Evolutionary conservation across 2,329 filamentous ascomycete genomes (phyloP).

Genomic region (Neophaeococcomyces mojaviensis): DNA sequence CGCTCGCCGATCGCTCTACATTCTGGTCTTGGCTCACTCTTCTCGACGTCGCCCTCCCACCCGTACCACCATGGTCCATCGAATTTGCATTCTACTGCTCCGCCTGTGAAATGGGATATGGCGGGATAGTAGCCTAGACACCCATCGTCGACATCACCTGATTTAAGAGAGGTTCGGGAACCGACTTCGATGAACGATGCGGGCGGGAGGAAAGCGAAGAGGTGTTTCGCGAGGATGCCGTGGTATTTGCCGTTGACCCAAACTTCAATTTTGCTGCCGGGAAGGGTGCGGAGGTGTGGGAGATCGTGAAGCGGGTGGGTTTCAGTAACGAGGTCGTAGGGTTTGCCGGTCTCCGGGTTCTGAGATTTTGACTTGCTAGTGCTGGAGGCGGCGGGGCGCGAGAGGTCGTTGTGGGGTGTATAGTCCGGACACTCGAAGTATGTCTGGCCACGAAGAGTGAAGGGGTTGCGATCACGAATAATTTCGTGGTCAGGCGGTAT

Average conservation of each 20-base stretch:
- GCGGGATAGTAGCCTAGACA: slow-evolving; percentile 94
- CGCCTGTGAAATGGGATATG: slow-evolving; percentile 84
- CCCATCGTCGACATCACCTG: slow-evolving; percentile 61
- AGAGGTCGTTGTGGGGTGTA: slow-evolving; percentile 77
- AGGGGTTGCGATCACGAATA: slow-evolving; percentile 88
- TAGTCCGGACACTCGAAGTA: slow-evolving; percentile 81
- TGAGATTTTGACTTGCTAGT: slow-evolving; percentile 36
- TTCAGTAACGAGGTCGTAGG: slow-evolving; percentile 26
- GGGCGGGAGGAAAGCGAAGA: slow-evolving; percentile 85
- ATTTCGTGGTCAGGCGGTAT: slow-evolving; percentile 51
- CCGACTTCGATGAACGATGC: slow-evolving; percentile 61
- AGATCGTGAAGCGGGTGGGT: slow-evolving; percentile 54
- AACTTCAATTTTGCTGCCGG: slow-evolving; percentile 75
- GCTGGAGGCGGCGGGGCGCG: slow-evolving; percentile 49
- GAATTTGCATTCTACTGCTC: slow-evolving; percentile 88
- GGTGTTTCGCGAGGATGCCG: slow-evolving; percentile 78
- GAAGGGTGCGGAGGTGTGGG: slow-evolving; percentile 74
- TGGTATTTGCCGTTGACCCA: slow-evolving; percentile 88
- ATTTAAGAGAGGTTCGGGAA: slow-evolving; percentile 48
- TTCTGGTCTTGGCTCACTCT: slow-evolving; percentile 14
- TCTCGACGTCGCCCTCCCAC: slow-evolving; percentile 29
- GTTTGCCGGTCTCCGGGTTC: slow-evolving; percentile 49
- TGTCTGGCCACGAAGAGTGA: slow-evolving; percentile 64
- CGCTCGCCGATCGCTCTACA: slow-evolving; percentile 63
- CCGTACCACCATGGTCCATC: slow-evolving; percentile 78